Evolutionary conservation across 2,329 filamentous ascomycete species (phyloP), one percentile per base, ranked within the genome.

Genomic region (Chrysoporthe deuterocubensis): DNA sequence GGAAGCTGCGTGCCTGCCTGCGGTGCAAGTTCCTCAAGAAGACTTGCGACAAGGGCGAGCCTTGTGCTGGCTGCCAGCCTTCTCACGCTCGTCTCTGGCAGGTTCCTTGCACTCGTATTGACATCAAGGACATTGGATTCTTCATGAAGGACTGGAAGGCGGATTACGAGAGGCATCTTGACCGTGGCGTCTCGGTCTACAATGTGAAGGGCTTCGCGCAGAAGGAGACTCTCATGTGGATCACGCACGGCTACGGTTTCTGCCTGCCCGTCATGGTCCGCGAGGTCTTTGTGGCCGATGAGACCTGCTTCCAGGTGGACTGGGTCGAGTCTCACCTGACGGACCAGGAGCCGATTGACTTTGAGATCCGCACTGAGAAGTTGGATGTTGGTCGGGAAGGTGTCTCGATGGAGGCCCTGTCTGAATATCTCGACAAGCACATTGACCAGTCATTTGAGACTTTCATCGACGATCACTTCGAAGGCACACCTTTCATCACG

Each of bases 81-180:
- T 97, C 94, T 26, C 95, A 98, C 79, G 95, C 95, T 71, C 90
- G 95, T 71, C 85, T 98, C 64, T 98, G 95, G 95, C 94, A 97
- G 81, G 95, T 98, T 57, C 95, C 95, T 70, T 98, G 95, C 85
- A 98, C 95, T 52, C 92, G 95, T 70, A 97, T 97, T 76, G 95
- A 97, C 79, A 98, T 98, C 85, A 97, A 97, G 86, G 95, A 98
- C 75, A 97, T 98, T 75, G 92, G 90, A 56, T 97, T 96, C 81
- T 98, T 98, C 84, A 96, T 97, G 92, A 97, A 97, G 85, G 95
- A 97, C 80, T 98, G 94, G 94, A 97, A 95, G 82, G 94, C 94
- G 57, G 95, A 98, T 79, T 97, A 96, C 75, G 94, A 97, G 81
- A 91, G 94, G 73, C 94, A 97, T 77, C 88, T 96, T 73, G 92